A percentile compares a stretch with the other conserved stretches of the same genome.
phyloP scores from a whole-genome alignment of 345 rosid species.

The Bruguiera gymnorhiza region DNA sequence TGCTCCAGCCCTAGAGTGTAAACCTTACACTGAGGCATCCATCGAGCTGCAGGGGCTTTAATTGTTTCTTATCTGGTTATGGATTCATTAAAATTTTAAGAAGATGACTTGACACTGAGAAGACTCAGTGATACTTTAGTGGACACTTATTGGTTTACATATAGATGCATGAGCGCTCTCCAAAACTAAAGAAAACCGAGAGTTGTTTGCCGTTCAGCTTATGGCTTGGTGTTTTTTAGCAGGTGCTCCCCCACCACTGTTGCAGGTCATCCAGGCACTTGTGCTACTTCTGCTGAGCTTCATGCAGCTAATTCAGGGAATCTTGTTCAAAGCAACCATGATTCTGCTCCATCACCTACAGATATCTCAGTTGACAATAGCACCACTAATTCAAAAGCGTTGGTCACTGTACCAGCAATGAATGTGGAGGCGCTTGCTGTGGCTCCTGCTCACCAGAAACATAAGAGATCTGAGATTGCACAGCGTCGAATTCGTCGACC shows the following conservation, averaged over 20 bases:
- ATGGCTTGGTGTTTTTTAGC: conserved; percentile 14
- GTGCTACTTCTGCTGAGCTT: conserved; percentile 37
- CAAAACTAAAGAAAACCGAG: too few relatives aligned
- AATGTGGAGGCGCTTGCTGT: conserved; percentile 52
- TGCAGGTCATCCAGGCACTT: conserved; percentile 25
- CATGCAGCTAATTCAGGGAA: conserved; percentile 39
- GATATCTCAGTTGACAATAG: conserved; percentile 42
- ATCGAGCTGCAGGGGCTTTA: too few relatives aligned
- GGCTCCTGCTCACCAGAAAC: conserved; percentile 61
- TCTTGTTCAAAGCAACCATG: conserved; percentile 72
- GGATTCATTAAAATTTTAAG: neutral
- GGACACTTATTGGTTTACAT: neutral
- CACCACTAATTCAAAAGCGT: conserved; percentile 59
- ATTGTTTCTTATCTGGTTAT: too few relatives aligned
- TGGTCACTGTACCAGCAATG: conserved; percentile 60
- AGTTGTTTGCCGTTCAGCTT: conserved; percentile 7
- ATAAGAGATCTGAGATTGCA: conserved; percentile 67
- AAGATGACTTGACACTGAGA: neutral
- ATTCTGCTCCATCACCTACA: conserved; percentile 66
- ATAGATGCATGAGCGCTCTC: neutral
- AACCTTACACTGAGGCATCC: neutral
- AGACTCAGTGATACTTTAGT: neutral
- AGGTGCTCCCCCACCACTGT: conserved; percentile 43
- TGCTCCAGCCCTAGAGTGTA: too few relatives aligned
- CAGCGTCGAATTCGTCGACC: conserved; percentile 99